Evolutionary conservation across 257 asterid species (phyloP), one percentile per base, ranked within the genome.

Genomic region (Solanum commersonii): DNA sequence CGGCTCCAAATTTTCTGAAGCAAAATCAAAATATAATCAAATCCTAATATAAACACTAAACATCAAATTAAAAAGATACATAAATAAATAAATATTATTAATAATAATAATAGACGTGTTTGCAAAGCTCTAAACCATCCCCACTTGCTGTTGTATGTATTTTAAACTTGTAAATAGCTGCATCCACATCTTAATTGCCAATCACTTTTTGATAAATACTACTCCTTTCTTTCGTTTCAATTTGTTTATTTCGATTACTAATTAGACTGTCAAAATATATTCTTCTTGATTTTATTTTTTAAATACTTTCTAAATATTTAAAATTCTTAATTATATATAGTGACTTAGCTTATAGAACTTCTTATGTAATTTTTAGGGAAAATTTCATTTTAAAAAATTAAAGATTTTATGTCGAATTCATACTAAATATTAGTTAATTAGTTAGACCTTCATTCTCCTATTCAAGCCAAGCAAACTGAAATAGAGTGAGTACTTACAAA

Each of bases 1-100:
- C 0, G 0, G 4, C 10, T 27, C 18, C 35, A 6, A 13, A 27
- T 14, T 67, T 12, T 12, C 1, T 15, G 0, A 4, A 6, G 0
- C 8, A 18, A 52, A 6, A 71, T 31, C 7, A 10, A 4, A 8
- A 14, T 70, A 31, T 31, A 15, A 2, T 68, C 35, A 13, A 9
- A 13, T 1, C 3, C 8, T 0, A 67, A 67, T 68, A 68, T 5
- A 68, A 5, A 12, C 8, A 68, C 8, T 15, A 7, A 27, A 8
- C 10, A 38, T 38, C 2, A 67, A 65, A 67, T 10, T 46, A 14
- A 10, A 10, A 10, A 22, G 1, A 63, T 20, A 20, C 5, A n/a
- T 10, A n/a, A 11, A 10, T 4, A n/a, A n/a, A 56, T 56, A 18
- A 49, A 49, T 49, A 49, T 3, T 42, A 42, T 7, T 37, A 37